A percentile compares a stretch with the other conserved stretches of the same genome.
Evolutionary conservation across 2,329 filamentous ascomycete species (phyloP).

Genomic region (Penicillium sp.): DNA sequence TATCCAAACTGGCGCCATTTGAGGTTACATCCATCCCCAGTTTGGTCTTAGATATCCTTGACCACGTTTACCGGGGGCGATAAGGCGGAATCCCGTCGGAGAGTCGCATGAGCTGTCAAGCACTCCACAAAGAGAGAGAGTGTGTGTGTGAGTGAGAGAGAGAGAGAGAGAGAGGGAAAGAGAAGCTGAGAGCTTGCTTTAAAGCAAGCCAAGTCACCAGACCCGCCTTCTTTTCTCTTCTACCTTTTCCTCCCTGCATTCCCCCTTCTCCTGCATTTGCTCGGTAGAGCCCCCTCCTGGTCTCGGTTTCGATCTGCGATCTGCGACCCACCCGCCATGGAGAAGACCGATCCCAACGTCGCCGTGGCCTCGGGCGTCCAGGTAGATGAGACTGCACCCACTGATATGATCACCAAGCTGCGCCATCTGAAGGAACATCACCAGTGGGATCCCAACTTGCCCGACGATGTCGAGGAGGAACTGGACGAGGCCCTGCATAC

Average conservation of each 20-base stretch:
- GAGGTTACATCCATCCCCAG: slow-evolving; percentile 14
- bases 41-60: slow-evolving; percentile 9
- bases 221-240: background rate
- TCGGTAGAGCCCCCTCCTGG: background rate
- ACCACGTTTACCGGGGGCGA: slow-evolving; percentile 6
- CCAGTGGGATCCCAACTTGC: slow-evolving; percentile 65
- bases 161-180: too few relatives aligned
- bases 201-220: background rate
- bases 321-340: slow-evolving; percentile 13
- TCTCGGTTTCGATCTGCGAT: background rate
- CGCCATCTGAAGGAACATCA: slow-evolving; percentile 62
- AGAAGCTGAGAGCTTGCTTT: background rate
- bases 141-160: too few relatives aligned
- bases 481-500: slow-evolving; percentile 60
- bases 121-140: too few relatives aligned
- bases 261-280: background rate
- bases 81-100: slow-evolving; percentile 17
- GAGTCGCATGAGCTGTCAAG: background rate
- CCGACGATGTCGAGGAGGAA: slow-evolving; percentile 63
- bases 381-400: slow-evolving; percentile 25
- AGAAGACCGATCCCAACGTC: slow-evolving; percentile 24
- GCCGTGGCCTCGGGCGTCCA: slow-evolving; percentile 20
- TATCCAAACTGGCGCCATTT: background rate
- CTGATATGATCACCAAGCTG: slow-evolving; percentile 40
- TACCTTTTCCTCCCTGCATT: background rate